These are phyloP conservation scores for Flueggea neowawraea DNA, from an alignment of 441 rosid species.

Conservation along the genomic window DNA sequence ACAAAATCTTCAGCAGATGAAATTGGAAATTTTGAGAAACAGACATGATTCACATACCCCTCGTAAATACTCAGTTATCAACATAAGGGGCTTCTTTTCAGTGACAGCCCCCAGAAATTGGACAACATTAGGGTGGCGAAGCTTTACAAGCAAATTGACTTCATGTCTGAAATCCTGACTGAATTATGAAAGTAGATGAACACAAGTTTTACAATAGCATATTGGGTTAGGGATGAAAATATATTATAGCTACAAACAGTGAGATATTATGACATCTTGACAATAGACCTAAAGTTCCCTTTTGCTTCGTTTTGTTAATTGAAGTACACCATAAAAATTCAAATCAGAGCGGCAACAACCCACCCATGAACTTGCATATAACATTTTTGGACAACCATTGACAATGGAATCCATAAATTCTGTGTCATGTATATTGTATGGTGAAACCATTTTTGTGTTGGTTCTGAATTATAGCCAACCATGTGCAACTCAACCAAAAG, in stretches of 20 bases:
- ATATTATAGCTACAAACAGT: conserved; percentile 11
- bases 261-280: conserved; percentile 10
- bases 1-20: conserved; percentile 9
- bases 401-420: background rate
- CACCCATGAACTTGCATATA: background rate
- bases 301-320: background rate
- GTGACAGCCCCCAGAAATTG: conserved; percentile 99
- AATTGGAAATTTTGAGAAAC: conserved; percentile 5
- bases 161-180: conserved; percentile 99
- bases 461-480: conserved; percentile 2
- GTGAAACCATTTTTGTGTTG: conserved; percentile 9
- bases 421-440: background rate
- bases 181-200: conserved; percentile 28
- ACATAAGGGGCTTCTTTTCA: conserved; percentile 97
- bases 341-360: background rate
- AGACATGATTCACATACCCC: conserved; percentile 56
- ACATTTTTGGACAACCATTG: background rate
- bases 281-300: background rate
- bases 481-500: conserved; percentile 1
- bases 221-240: background rate
- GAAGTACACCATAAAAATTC: background rate
- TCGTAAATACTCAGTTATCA: conserved; percentile 88
- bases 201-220: conserved; percentile 3
- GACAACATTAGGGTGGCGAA: conserved; percentile 96
- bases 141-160: conserved; percentile 95